Conservation (phyloP, 371 early-diverging fungal species). For the Chytridium lagenaria region DNA sequence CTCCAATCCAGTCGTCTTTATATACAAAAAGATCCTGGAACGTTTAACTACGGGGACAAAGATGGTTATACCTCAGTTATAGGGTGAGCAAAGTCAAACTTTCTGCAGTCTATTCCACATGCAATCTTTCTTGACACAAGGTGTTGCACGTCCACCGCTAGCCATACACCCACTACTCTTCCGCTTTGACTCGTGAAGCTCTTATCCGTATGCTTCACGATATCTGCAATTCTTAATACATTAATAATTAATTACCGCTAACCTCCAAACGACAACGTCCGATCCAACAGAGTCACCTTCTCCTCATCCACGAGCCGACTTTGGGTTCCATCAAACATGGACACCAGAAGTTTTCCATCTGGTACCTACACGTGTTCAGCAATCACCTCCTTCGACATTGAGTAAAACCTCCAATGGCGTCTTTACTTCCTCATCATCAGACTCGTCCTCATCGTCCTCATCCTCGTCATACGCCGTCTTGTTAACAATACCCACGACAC, state of each 20-base stretch:
- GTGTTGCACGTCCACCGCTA: background rate
- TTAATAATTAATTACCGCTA: too few species aligned
- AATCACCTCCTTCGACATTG: too few species aligned
- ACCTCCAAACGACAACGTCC: slow-evolving; percentile 14
- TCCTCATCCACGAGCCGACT: background rate
- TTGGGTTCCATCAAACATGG: background rate
- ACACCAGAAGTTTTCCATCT: background rate
- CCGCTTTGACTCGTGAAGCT: slow-evolving; percentile 14
- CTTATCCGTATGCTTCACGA: background rate
- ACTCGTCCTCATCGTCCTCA: slow-evolving; percentile 2
- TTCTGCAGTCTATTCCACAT: background rate
- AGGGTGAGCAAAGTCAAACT: background rate
- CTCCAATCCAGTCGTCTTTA: background rate
- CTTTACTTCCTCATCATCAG: background rate
- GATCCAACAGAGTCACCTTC: background rate
- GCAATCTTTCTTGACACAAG: background rate
- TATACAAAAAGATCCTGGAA: background rate
- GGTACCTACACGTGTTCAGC: background rate
- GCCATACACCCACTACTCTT: background rate
- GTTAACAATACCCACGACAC: background rate
- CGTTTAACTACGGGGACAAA: background rate
- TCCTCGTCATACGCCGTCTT: background rate
- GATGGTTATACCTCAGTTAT: background rate
- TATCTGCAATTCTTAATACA: background rate
- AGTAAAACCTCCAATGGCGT: background rate